Evolutionary conservation across 225 moss, liverwort and hornwort genomes (phyloP).

Genomic region (Marchantia paleacea): DNA sequence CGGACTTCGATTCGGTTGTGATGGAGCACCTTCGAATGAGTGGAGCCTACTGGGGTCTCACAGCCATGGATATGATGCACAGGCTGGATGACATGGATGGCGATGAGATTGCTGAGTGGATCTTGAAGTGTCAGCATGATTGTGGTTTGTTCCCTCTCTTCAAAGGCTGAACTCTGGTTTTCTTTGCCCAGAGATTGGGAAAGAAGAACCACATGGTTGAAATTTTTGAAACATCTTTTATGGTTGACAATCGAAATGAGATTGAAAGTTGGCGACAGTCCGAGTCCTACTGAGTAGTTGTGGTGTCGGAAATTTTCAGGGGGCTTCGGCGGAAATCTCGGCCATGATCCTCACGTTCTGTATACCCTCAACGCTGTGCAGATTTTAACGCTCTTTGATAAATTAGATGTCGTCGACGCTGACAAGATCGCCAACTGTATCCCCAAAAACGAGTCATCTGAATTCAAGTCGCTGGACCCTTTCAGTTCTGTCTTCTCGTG

Average conservation of each 20-base stretch:
- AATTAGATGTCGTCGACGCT: conserved; percentile 54
- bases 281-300: background rate
- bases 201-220: background rate
- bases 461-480: background rate
- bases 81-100: conserved; percentile 60
- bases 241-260: background rate
- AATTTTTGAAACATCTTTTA: background rate
- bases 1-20: conserved; percentile 70
- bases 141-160: conserved; percentile 43
- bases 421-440: conserved; percentile 73
- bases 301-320: conserved; percentile 35
- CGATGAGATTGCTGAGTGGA: conserved; percentile 70
- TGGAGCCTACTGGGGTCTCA: conserved; percentile 90
- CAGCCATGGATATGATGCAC: conserved; percentile 80
- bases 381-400: conserved; percentile 45
- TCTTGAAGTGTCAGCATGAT: conserved; percentile 66
- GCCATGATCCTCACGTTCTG: conserved; percentile 79
- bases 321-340: conserved; percentile 78
- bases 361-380: conserved; percentile 77
- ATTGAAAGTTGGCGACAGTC: background rate
- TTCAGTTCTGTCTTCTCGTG: background rate
- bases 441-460: conserved; percentile 14
- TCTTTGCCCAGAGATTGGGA: too few relatives aligned
- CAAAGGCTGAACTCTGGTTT: background rate
- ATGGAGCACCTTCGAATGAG: conserved; percentile 96